Evolutionary conservation across 371 early-diverging fungal species (phyloP).

Genomic region (Mortierella sp.): DNA sequence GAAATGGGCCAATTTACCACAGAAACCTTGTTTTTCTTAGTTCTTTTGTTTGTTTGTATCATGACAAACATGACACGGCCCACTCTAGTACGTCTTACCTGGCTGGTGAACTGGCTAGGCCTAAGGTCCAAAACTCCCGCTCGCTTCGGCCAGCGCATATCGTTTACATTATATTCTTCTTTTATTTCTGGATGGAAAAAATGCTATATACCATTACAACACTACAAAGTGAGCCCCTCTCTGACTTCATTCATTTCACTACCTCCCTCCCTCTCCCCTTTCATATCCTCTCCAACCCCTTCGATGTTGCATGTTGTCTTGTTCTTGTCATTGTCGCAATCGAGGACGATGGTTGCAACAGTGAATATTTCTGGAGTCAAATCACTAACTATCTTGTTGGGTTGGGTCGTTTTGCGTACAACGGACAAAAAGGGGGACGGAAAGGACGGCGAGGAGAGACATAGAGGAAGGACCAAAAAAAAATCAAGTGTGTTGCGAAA

Average conservation of each 20-base stretch:
- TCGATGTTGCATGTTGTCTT: neutral
- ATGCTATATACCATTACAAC: neutral
- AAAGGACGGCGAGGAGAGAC: neutral
- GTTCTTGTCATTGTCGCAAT: neutral
- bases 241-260: neutral
- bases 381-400: neutral
- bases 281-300: neutral
- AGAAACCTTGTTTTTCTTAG: neutral
- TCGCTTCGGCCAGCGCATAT: neutral
- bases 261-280: neutral
- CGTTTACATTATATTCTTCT: neutral
- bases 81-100: neutral
- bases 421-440: neutral
- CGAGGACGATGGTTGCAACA: neutral
- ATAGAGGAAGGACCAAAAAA: neutral
- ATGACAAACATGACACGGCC: neutral
- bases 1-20: neutral
- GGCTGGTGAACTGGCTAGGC: neutral
- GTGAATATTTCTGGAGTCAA: neutral
- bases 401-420: neutral
- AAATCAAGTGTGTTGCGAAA: neutral
- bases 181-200: neutral
- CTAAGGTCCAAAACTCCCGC: slow-evolving; percentile 4
- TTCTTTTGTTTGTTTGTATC: neutral
- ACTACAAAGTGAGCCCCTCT: neutral